Evolutionary conservation across 345 rosid species (phyloP), one percentile per base, ranked within the genome.

Genomic region (Barbarea vulgaris): DNA sequence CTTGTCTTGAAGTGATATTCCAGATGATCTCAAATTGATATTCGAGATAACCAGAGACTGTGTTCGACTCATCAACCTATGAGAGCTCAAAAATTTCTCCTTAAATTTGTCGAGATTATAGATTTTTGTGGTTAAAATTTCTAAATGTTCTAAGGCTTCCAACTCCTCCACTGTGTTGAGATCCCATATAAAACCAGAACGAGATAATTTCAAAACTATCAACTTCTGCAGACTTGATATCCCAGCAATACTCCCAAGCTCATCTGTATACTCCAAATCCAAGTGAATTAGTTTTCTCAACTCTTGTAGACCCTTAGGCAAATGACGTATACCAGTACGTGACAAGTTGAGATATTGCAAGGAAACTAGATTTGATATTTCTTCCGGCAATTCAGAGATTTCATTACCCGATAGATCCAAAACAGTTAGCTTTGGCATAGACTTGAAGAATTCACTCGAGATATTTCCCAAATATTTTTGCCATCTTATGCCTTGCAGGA

Each of bases 341-440:
- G 34, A 21, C 31, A 66, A 47, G 54, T 55, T 42, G 55, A 56
- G 84, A 74, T 70, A 75, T 24, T 33, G 70, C 72, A 57, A 68
- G 2, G 67, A 75, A 39, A 34, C 44, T 18, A 73, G 14, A 1
- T 36, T 4, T 12, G 82, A 79, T 54, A 74, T 55, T 36, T 11
- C 62, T 0, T 51, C 7, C 0, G 78, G 74, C 8, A 72, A 14
- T 31, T 39, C 48, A 2, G 0, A 0, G 9, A 64, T 3, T 2
- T 6, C 1, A 65, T 79, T 80, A 9, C 2, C 0, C 1, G 83
- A 83, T 27, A 83, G 65, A 55, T 83, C 76, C 73, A 80, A 55
- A 50, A 78, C 84, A 67, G 4, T 42, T 28, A 83, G 41, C 41
- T n/a, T 54, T n/a, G 82, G 77, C 84, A 83, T 83, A 31, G 4